A percentile compares a stretch with the other conserved stretches of the same genome.
Conservation (phyloP, 352 stramenopile genomes). For the Globisporangium echinulatum region DNA sequence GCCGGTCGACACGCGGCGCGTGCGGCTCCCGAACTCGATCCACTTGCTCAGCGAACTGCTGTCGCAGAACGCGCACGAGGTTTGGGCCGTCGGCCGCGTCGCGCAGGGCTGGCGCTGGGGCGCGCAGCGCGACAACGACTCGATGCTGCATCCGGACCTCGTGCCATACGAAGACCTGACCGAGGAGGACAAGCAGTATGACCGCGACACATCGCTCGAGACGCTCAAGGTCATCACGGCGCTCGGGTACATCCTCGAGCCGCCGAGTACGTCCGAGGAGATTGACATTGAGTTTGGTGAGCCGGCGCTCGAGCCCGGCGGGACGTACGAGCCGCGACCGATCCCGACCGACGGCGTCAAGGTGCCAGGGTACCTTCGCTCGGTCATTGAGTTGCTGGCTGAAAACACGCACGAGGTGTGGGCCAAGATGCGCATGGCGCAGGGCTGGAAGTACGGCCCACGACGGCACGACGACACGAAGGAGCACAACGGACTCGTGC, state of each 20-base stretch:
- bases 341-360: slow-evolving; percentile 62
- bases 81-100: slow-evolving; percentile 71
- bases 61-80: slow-evolving; percentile 73
- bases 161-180: slow-evolving; percentile 68
- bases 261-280: slow-evolving; percentile 33
- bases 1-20: slow-evolving; percentile 50
- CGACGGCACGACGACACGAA: slow-evolving; percentile 56
- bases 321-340: slow-evolving; percentile 55
- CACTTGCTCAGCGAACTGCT: slow-evolving; percentile 57
- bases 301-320: slow-evolving; percentile 29
- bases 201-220: slow-evolving; percentile 72
- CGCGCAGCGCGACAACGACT: slow-evolving; percentile 55
- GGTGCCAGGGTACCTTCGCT: slow-evolving; percentile 48
- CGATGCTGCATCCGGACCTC: slow-evolving; percentile 58
- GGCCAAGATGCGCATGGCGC: slow-evolving; percentile 73
- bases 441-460: slow-evolving; percentile 73
- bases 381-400: slow-evolving; percentile 65
- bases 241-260: slow-evolving; percentile 65
- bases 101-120: slow-evolving; percentile 67
- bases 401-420: slow-evolving; percentile 84
- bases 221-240: slow-evolving; percentile 76
- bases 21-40: slow-evolving; percentile 58
- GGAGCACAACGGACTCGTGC: slow-evolving; percentile 70
- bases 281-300: slow-evolving; percentile 60
- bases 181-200: slow-evolving; percentile 76